phyloP scores from a whole-genome alignment of 768 basidiomycete species.

The Leccinum uliginosum region DNA sequence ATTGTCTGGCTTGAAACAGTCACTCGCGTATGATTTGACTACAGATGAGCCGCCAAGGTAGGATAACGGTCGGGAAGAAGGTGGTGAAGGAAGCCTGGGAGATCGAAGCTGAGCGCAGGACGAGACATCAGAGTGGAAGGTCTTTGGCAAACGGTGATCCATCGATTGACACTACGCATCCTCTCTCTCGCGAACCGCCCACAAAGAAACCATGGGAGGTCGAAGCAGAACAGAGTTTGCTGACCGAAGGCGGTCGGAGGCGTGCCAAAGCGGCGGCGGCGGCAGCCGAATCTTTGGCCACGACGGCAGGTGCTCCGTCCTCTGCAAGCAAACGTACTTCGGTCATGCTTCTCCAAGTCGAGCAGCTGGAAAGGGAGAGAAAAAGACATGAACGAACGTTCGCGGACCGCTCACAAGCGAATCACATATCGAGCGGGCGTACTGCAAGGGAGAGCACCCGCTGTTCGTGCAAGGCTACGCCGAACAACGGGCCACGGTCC shows the following conservation, averaged over 20 bases:
- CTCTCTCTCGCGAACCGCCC: conserved; percentile 25
- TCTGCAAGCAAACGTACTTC: conserved; percentile 17
- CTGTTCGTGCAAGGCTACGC: no score
- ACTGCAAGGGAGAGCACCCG: no score
- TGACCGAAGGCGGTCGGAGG: conserved; percentile 70
- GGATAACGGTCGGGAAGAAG: conserved; percentile 65
- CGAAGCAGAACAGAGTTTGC: conserved; percentile 68
- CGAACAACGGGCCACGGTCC: no score
- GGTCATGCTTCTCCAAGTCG: no score
- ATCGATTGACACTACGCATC: not conserved
- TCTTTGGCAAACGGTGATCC: conserved; percentile 22
- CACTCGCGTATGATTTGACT: conserved; percentile 51
- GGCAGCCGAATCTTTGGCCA: conserved; percentile 33
- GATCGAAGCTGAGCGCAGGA: conserved; percentile 59
- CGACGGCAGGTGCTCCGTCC: conserved; percentile 3
- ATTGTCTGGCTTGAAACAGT: conserved; percentile 45
- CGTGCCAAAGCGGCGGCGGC: conserved; percentile 47
- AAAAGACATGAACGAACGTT: no score
- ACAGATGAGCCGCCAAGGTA: conserved; percentile 50
- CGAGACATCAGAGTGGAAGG: conserved; percentile 37
- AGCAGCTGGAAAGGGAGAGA: no score
- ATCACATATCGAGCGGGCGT: no score
- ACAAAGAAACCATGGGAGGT: conserved; percentile 74
- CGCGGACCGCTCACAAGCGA: no score
- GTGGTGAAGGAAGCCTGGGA: conserved; percentile 78